phyloP scores from a whole-genome alignment of 129 eudicot genomes.

The Kitagawia praeruptora region DNA sequence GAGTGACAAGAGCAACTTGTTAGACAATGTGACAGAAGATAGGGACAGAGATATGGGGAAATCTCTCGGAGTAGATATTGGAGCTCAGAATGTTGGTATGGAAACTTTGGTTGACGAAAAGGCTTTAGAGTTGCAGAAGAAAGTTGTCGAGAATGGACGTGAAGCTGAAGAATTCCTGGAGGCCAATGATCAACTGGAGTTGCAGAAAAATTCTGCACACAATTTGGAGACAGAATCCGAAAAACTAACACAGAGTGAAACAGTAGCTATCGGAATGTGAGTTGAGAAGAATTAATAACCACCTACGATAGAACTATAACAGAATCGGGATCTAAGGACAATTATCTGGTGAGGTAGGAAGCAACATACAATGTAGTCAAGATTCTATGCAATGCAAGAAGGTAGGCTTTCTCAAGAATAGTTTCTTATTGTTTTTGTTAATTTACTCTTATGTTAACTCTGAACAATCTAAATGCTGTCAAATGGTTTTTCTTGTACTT shows the following conservation, averaged over 20 bases:
- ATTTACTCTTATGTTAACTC: not conserved
- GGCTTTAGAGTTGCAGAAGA: slow-evolving; percentile 23
- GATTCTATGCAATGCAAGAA: not conserved
- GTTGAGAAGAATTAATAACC: not conserved
- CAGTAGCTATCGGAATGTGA: not conserved
- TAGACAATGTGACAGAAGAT: slow-evolving; percentile 12
- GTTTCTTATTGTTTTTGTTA: not conserved
- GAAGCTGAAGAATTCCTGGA: not conserved
- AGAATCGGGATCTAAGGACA: not conserved
- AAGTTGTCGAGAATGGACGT: slow-evolving; percentile 5
- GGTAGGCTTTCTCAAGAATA: not conserved
- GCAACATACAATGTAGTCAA: not conserved
- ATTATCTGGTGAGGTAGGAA: not conserved
- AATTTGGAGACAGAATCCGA: not conserved
- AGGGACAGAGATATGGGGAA: slow-evolving; percentile 21
- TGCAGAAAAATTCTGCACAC: not conserved
- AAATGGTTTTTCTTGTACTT: slow-evolving; percentile 3
- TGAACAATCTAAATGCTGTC: not conserved
- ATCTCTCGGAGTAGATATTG: slow-evolving; percentile 16
- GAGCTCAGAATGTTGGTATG: slow-evolving; percentile 21
- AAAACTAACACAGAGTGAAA: not conserved
- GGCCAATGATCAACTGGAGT: not conserved
- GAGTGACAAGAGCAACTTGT: slow-evolving; percentile 28
- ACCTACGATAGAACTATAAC: not conserved
- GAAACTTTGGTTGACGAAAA: slow-evolving; percentile 14